Evolutionary conservation across 2,329 filamentous ascomycete genomes (phyloP), one percentile per base, ranked within the genome.

Genomic region (Cephalotrichum gorgonifer): DNA sequence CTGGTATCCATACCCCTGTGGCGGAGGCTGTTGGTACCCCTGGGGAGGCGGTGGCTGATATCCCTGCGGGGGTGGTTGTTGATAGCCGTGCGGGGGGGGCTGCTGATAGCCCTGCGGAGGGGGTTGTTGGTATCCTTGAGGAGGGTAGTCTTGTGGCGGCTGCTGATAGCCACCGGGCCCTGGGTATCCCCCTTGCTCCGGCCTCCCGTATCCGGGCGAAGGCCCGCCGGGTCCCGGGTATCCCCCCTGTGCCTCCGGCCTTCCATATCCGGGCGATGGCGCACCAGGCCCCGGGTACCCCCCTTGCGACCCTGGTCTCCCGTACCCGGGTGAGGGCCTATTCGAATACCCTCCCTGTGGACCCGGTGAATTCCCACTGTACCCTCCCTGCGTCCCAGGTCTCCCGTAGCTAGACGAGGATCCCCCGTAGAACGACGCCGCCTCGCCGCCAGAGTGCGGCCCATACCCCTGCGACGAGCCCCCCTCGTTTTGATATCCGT

Each of bases 51-150:
- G 46, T 9, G 31, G 35, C 26, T 48, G 38, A 27, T 43, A 43
- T 6, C 45, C 26, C 8, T 25, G 35, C 12, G 35, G 20, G 3
- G 46, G 26, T 15, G 46, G 26, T 15, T 39, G 46, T 7, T 38
- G 31, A 31, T 46, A 20, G 11, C 20, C 26, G 14, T 46, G 44
- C 30, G 35, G n/a, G 6, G 46, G 27, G 4, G 15, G 22, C 26
- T 48, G 46, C 38, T 42, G 46, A n/a, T 48, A 43, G 6, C 46
- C 46, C 12, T 45, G 43, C 17, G 12, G 26, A 17, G 35, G 35
- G 5, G 30, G 20, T n/a, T 44, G 43, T 26, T 28, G 26, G 43
- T 44, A 44, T n/a, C 43, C 26, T 3, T 22, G 28, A 12, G 26
- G 6, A 15, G 43, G 26, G 30, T 47, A 22, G n/a, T 38, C 26